Conservation (phyloP, 2,329 filamentous ascomycete genomes). For the Neurospora sp. region DNA sequence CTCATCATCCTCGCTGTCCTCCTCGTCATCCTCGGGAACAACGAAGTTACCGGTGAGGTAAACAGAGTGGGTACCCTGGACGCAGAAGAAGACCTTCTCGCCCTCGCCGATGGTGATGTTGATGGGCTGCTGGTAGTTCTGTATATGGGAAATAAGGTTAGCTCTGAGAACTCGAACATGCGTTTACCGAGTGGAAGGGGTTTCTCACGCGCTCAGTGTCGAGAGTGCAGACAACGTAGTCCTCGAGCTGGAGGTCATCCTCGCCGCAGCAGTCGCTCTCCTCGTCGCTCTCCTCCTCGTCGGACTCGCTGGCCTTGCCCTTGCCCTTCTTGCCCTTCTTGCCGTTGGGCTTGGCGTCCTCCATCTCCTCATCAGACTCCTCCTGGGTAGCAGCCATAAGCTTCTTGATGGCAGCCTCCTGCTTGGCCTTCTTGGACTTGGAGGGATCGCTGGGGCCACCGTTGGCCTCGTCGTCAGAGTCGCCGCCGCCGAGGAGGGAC, state of each 20-base stretch:
- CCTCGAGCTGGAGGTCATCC: constrained; percentile 62
- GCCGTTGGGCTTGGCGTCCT: constrained; percentile 53
- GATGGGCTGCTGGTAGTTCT: constrained; percentile 93
- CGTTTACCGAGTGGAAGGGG: constrained; percentile 1
- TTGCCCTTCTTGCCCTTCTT: constrained; percentile 64
- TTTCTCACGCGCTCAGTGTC: constrained; percentile 76
- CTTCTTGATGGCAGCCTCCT: constrained; percentile 67
- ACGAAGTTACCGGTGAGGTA: constrained; percentile 97
- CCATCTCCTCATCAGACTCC: constrained; percentile 64
- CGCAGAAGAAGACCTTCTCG: constrained; percentile 87
- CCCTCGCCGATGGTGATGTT: constrained; percentile 85
- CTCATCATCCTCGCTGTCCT: constrained; percentile 52
- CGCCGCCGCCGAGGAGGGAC: constrained; percentile 39
- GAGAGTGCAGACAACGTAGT: constrained; percentile 91
- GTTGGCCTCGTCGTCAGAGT: constrained; percentile 65
- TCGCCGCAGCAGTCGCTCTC: constrained; percentile 46
- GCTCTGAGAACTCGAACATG: background rate
- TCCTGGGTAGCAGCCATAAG: constrained; percentile 59
- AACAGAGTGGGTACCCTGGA: constrained; percentile 80
- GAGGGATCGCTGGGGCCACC: constrained; percentile 84
- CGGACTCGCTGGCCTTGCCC: constrained; percentile 52
- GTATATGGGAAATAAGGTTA: constrained; percentile 18
- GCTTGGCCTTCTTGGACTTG: constrained; percentile 80
- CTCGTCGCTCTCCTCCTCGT: constrained; percentile 50
- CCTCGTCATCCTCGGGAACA: constrained; percentile 56